Percentiles rank a stretch among this genome's conserved stretches.
phyloP scores from a whole-genome alignment of 305 asterid genomes.

The Lippia alba region DNA sequence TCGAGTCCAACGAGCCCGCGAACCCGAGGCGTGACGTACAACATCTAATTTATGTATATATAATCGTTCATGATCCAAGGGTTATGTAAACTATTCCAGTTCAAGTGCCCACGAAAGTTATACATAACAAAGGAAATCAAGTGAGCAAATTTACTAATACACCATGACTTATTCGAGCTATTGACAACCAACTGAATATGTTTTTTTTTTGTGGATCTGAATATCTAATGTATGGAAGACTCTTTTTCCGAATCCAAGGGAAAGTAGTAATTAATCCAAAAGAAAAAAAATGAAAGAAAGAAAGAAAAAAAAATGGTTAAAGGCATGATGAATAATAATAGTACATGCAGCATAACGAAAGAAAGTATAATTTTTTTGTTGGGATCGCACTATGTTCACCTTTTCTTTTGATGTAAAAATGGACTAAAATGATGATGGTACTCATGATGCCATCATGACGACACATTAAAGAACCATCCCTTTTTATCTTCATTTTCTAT shows the following conservation, averaged over 20 bases:
- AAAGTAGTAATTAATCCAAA: background rate
- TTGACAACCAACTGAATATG: too few species aligned
- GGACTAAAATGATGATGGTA: constrained; percentile 56
- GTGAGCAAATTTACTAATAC: too few species aligned
- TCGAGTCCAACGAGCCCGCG: too few species aligned
- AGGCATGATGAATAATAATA: constrained; percentile 33
- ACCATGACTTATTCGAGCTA: too few species aligned
- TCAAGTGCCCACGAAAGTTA: too few species aligned
- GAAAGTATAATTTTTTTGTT: constrained; percentile 18
- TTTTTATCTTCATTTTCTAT: constrained; percentile 39
- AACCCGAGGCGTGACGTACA: too few species aligned
- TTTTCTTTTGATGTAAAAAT: constrained; percentile 31
- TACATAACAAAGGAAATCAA: too few species aligned
- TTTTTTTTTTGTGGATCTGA: too few species aligned
- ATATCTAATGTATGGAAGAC: too few species aligned
- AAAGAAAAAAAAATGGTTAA: constrained; percentile 13
- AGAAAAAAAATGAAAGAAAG: background rate
- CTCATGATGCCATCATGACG: constrained; percentile 81
- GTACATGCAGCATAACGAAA: constrained; percentile 32
- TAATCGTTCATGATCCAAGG: too few species aligned
- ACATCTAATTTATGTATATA: too few species aligned
- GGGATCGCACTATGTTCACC: constrained; percentile 50
- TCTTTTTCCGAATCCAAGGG: constrained; percentile 12
- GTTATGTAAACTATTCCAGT: too few species aligned
- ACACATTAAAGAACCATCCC: constrained; percentile 33